Percentiles rank a stretch among this genome's conserved stretches.
Conservation (phyloP, 2,329 filamentous ascomycete species). For the Coniochaeta sp. region DNA sequence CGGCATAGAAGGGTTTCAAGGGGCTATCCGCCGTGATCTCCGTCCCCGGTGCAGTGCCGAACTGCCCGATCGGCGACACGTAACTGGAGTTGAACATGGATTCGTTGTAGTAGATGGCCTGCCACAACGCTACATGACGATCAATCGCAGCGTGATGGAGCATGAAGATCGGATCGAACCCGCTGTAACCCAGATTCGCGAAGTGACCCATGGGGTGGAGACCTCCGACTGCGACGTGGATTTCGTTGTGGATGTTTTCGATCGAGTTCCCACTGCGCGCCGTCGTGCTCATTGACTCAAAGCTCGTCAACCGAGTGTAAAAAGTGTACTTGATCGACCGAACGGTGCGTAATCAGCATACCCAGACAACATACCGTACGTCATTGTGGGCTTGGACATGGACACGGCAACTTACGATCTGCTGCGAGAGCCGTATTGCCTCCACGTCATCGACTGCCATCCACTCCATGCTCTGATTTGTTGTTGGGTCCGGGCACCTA, state of each 20-base stretch:
- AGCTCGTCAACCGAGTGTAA: conserved; percentile 24
- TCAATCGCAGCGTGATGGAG: conserved; percentile 48
- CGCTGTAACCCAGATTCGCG: conserved; percentile 24
- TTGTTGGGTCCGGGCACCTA: conserved; percentile 22
- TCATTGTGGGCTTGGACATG: background rate
- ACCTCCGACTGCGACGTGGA: conserved; percentile 27
- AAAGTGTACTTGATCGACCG: conserved; percentile 24
- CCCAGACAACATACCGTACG: background rate
- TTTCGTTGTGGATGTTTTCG: conserved; percentile 27
- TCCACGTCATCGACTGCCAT: conserved; percentile 27
- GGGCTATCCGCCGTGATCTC: conserved; percentile 30
- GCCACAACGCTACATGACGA: conserved; percentile 41
- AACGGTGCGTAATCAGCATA: background rate
- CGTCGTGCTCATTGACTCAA: conserved; percentile 27
- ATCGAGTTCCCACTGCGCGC: conserved; percentile 25
- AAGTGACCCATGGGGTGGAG: conserved; percentile 16
- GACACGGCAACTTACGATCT: conserved; percentile 25
- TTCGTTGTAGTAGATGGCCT: conserved; percentile 21
- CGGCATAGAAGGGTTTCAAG: conserved; percentile 37
- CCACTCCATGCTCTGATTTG: conserved; percentile 25
- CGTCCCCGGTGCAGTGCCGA: conserved; percentile 28
- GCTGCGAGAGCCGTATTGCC: conserved; percentile 26
- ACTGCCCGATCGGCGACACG: conserved; percentile 19
- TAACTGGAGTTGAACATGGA: conserved; percentile 21
- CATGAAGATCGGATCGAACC: conserved; percentile 31